Evolutionary conservation across 2,329 filamentous ascomycete genomes (phyloP).

Genomic region (Beauveria brongniartii): DNA sequence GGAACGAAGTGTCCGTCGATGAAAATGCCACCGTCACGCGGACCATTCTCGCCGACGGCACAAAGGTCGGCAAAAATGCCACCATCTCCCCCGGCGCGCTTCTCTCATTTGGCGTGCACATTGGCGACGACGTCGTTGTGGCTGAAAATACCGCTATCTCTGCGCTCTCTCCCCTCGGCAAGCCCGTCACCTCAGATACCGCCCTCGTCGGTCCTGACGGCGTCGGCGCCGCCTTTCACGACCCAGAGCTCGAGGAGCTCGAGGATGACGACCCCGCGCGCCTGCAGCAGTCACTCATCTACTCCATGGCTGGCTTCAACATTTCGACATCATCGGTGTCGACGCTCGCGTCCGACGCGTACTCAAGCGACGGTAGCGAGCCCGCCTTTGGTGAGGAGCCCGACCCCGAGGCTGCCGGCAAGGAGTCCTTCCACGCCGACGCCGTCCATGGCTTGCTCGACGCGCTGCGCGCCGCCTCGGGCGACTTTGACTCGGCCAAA

Average conservation of each 20-base stretch:
- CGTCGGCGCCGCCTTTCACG: constrained; percentile 40
- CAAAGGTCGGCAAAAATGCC: constrained; percentile 62
- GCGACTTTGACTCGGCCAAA: constrained; percentile 73
- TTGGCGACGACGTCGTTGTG: constrained; percentile 53
- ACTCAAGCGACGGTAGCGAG: constrained; percentile 57
- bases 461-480: constrained; percentile 64
- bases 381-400: constrained; percentile 56
- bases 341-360: constrained; percentile 55
- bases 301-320: constrained; percentile 44
- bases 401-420: constrained; percentile 44
- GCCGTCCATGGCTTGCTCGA: constrained; percentile 83
- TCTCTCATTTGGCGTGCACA: constrained; percentile 68
- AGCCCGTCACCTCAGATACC: constrained; percentile 32
- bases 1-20: constrained; percentile 73
- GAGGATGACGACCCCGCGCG: constrained; percentile 41
- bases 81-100: constrained; percentile 64
- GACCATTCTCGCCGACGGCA: constrained; percentile 69
- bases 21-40: constrained; percentile 64
- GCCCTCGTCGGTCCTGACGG: constrained; percentile 40
- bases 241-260: constrained; percentile 41
- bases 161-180: constrained; percentile 28
- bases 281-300: constrained; percentile 48
- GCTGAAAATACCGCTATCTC: constrained; percentile 26
- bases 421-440: constrained; percentile 67
- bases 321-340: constrained; percentile 49